A percentile compares a stretch with the other conserved stretches of the same genome.
Conservation (phyloP, 495 filamentous ascomycete genomes). For the Aspergillus olivimuriae region DNA sequence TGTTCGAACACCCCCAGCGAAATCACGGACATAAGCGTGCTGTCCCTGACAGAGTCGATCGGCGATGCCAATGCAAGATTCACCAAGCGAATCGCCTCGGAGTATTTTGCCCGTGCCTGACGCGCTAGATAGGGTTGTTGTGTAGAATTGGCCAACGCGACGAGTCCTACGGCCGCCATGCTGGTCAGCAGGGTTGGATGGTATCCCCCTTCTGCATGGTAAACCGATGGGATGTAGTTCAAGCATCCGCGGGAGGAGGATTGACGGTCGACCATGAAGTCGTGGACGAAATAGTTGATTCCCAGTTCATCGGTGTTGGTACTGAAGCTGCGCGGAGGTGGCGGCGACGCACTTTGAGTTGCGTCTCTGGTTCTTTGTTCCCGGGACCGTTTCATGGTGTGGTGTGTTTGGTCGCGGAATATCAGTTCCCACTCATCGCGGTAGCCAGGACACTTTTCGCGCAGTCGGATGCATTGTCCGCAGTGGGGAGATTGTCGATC, state of each 20-base stretch:
- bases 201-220: conserved; percentile 17
- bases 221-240: conserved; percentile 23
- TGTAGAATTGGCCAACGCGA: conserved; percentile 30
- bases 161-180: conserved; percentile 41
- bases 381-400: conserved; percentile 21
- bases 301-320: conserved; percentile 21
- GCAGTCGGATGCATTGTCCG: conserved; percentile 23
- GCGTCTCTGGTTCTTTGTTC: conserved; percentile 6
- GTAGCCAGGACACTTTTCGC: conserved; percentile 21
- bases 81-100: conserved; percentile 29
- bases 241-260: conserved; percentile 26
- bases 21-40: conserved; percentile 52
- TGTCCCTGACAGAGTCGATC: conserved; percentile 48
- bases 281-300: conserved; percentile 30
- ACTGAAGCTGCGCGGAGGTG: conserved; percentile 3
- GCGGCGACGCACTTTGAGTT: background rate
- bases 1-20: conserved; percentile 55
- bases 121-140: conserved; percentile 24
- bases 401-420: conserved; percentile 17
- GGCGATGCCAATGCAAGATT: conserved; percentile 47
- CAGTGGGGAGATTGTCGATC: conserved; percentile 23
- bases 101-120: conserved; percentile 35
- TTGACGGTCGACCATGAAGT: conserved; percentile 23
- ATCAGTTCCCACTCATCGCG: conserved; percentile 22
- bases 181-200: conserved; percentile 29